These are phyloP conservation scores for Leccinum discolor DNA, from an alignment of 1,284 basidiomycete genomes.

Conservation along the genomic window DNA sequence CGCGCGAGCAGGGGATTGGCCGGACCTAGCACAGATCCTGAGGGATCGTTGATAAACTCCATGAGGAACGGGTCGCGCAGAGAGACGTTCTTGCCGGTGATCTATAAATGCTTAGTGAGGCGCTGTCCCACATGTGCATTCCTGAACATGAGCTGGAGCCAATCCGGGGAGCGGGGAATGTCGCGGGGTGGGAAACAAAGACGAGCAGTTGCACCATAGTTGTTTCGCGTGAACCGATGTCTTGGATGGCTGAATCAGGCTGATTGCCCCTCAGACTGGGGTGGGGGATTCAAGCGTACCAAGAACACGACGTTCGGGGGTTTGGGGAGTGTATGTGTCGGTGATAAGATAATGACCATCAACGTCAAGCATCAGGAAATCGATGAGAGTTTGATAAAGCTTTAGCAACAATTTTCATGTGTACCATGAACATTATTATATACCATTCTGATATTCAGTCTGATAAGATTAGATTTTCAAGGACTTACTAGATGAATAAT, in stretches of 20 bases:
- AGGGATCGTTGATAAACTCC: conserved; percentile 20
- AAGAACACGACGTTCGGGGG: conserved; percentile 1
- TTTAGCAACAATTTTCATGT: no score
- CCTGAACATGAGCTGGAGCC: neutral
- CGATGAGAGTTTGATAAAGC: no score
- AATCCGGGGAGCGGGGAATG: neutral
- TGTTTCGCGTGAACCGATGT: neutral
- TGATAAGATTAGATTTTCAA: no score
- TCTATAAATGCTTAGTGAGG: neutral
- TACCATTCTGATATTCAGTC: no score
- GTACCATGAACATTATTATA: no score
- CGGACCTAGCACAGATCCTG: conserved; percentile 34
- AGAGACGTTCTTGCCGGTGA: conserved; percentile 1
- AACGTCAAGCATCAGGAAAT: neutral
- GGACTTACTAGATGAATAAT: no score
- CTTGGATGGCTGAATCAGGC: neutral
- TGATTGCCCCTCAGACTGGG: neutral
- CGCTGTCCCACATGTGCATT: neutral
- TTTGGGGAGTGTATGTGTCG: neutral
- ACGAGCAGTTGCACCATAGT: neutral
- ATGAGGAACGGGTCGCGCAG: conserved; percentile 9
- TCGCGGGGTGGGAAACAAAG: no score
- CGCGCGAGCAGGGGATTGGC: conserved; percentile 25
- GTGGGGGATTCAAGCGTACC: neutral
- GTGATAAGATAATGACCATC: neutral